A percentile compares a stretch with the other conserved stretches of the same genome.
Evolutionary conservation across 2,329 filamentous ascomycete genomes (phyloP).

Genomic region (Celoporthe dispersa): DNA sequence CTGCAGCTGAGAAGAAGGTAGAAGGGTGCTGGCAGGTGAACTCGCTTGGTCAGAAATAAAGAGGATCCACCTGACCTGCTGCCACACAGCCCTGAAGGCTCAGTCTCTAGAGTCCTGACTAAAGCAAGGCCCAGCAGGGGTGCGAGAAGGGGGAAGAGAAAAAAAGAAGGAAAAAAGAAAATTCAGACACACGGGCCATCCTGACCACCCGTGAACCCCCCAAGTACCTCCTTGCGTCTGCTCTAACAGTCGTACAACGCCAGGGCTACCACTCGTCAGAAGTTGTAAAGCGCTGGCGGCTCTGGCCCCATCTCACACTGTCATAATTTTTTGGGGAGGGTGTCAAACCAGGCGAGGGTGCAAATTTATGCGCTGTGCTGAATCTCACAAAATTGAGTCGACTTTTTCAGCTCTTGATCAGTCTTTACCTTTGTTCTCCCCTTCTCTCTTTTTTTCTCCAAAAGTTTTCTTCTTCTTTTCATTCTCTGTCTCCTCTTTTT

Average conservation of each 20-base stretch:
- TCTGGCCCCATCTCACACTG: slow-evolving; percentile 2
- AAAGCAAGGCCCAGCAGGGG: not conserved
- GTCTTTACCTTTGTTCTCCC: not conserved
- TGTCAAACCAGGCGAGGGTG: not conserved
- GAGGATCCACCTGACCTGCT: not conserved
- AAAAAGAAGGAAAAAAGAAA: not conserved
- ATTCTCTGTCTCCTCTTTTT: not conserved
- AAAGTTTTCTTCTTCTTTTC: not conserved
- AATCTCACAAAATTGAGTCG: not conserved
- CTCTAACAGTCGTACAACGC: not conserved
- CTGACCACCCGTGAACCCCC: not conserved
- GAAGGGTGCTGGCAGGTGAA: not conserved
- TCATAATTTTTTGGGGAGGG: not conserved
- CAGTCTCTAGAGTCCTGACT: slow-evolving; percentile 1
- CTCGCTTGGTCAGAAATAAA: not conserved
- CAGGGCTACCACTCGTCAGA: not conserved
- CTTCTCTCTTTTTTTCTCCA: too few species aligned
- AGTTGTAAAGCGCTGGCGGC: not conserved
- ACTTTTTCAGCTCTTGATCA: not conserved
- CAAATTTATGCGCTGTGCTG: not conserved
- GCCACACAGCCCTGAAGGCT: not conserved
- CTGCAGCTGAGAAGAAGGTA: not conserved
- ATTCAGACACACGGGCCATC: slow-evolving; percentile 9
- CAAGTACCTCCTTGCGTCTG: not conserved
- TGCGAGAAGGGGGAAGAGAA: not conserved